phyloP scores from a whole-genome alignment of 768 basidiomycete species.

The Xerocomellus intermedius region DNA sequence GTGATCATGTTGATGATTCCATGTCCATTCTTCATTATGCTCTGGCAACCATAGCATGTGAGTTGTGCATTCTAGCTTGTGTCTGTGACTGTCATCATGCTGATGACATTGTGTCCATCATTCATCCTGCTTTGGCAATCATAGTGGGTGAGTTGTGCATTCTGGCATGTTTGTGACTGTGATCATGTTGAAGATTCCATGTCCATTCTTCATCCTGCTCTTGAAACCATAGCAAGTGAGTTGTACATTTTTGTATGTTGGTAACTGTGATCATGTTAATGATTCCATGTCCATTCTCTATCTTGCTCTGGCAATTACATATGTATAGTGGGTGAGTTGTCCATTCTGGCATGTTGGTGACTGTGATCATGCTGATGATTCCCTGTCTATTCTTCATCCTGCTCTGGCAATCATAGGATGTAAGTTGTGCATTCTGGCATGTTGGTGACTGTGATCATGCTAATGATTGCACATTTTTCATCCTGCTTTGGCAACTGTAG shows the following conservation, averaged over 20 bases:
- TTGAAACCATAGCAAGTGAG: not conserved
- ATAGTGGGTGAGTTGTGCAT: not conserved
- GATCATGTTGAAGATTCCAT: not conserved
- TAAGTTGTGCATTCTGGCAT: no score
- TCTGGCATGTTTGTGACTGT: no score
- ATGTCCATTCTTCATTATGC: not conserved
- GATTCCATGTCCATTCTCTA: not conserved
- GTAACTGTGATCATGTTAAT: not conserved
- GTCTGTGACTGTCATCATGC: no score
- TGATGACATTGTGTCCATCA: no score
- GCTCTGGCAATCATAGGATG: no score
- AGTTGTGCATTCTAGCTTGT: no score
- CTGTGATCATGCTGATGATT: not conserved
- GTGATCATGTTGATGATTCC: not conserved
- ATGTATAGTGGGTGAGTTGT: no score
- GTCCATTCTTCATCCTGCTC: not conserved
- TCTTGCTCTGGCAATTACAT: no score
- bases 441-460: no score
- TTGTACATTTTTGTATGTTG: not conserved
- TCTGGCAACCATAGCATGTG: not conserved
- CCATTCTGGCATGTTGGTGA: not conserved
- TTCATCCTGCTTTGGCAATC: not conserved
- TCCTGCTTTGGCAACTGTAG: not conserved
- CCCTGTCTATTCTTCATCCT: not conserved
- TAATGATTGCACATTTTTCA: no score